These are phyloP conservation scores for Agastache rugosa DNA, from an alignment of 257 asterid species.

Conservation along the genomic window DNA sequence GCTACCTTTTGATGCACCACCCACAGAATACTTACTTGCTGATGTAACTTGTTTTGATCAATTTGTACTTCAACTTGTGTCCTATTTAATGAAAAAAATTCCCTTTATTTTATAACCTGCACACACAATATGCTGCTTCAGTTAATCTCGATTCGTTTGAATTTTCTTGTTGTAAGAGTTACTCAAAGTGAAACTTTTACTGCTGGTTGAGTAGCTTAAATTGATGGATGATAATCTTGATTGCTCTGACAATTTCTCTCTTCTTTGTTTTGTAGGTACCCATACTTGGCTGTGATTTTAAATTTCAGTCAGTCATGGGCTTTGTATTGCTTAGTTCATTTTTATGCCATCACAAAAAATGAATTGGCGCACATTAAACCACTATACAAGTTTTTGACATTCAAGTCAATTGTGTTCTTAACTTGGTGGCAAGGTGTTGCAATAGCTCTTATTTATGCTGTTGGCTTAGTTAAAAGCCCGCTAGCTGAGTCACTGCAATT, in stretches of 20 bases:
- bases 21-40: slow-evolving; percentile 14
- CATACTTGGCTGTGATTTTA: slow-evolving; percentile 88
- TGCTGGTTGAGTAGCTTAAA: slow-evolving; percentile 3
- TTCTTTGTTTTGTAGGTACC: slow-evolving; percentile 70
- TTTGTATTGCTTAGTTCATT: slow-evolving; percentile 92
- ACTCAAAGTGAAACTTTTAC: slow-evolving; percentile 28
- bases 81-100: neutral
- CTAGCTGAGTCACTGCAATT: slow-evolving; percentile 88
- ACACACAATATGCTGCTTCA: slow-evolving; percentile 17
- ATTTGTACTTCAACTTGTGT: slow-evolving; percentile 20
- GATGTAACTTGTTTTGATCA: neutral
- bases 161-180: slow-evolving; percentile 1
- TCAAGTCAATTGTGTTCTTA: slow-evolving; percentile 96
- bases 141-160: neutral
- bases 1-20: slow-evolving; percentile 2
- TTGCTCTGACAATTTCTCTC: slow-evolving; percentile 36
- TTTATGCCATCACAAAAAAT: slow-evolving; percentile 82
- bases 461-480: slow-evolving; percentile 85
- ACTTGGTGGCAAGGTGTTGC: slow-evolving; percentile 99
- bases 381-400: slow-evolving; percentile 86
- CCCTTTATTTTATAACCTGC: slow-evolving; percentile 10
- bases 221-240: slow-evolving; percentile 21
- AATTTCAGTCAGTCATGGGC: slow-evolving; percentile 99
- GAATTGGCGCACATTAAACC: slow-evolving; percentile 96
- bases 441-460: slow-evolving; percentile 78